Base-by-base conservation (phyloP, 2,329 filamentous ascomycete genomes). In the Fusarium xylarioides region DNA sequence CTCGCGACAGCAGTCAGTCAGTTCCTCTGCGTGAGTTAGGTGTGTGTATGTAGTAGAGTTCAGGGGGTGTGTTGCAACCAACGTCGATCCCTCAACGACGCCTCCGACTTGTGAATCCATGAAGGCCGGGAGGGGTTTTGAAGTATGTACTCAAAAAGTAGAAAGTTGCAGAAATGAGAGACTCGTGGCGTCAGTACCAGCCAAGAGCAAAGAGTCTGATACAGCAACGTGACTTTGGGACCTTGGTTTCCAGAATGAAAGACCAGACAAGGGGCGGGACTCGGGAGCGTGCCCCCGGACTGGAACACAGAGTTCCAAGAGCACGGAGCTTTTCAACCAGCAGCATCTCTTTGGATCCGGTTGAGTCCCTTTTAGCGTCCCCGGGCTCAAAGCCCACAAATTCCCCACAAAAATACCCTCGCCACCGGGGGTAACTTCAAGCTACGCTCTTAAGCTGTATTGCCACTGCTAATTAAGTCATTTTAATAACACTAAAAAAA, bases 61-160 rank as follows among this genome's bases (percentile, higher is more conserved):
- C 63, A 65, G 69, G 68, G 68, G 59, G 60, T 54, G 70, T 73
- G 66, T 70, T 63, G 61, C 61, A 70, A 40, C 66, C 53, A 26
- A 59, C n/a, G 69, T 68, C 70, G 70, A 73, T 73, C 60, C 44
- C 53, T 73, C 70, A 54, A 73, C 56, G 59, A 66, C 56, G 46
- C 53, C 57, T 59, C 35, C 32, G 40, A 70, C 63, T 70, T 58
- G 53, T 69, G 58, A 59, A 62, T 63, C 61, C 43, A 49, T 38
- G 28, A 38, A 37, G 37, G 47, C 52, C 42, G 70, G 34, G 49
- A 61, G 56, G 55, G 66, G 40, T 26, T 47, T 43, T 65, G 35
- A 46, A 34, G 44, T 4, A 23, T 43, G 57, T 66, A 64, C 30
- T 37, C 30, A 16, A 23, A 19, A 52, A 30, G 50, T 52, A 50